These are phyloP conservation scores for Pontederia paniculata DNA, from an alignment of 176 grass and related monocot species.

Conservation along the genomic window DNA sequence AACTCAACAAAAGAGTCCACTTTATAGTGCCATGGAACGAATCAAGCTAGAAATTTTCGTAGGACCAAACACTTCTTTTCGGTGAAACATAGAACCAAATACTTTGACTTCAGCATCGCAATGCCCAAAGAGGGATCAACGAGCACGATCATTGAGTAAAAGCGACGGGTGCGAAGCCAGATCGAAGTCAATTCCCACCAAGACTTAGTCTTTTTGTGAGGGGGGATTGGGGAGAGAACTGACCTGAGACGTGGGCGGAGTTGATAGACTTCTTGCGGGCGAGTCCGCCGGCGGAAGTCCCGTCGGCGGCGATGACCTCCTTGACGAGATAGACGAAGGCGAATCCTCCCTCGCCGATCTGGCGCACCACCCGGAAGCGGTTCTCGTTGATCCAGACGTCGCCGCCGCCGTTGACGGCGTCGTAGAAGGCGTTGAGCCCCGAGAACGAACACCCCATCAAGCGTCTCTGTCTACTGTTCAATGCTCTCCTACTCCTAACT, in stretches of 20 bases:
- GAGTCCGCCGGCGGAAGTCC: constrained; percentile 17
- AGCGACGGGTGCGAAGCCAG: too few relatives aligned
- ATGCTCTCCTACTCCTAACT: constrained; percentile 2
- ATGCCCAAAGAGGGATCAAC: not conserved
- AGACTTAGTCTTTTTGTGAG: not conserved
- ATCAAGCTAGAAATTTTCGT: not conserved
- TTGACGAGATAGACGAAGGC: constrained; percentile 77
- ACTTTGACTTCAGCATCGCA: not conserved
- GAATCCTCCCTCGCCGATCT: constrained; percentile 51
- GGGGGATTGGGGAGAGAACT: not conserved
- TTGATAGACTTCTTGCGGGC: constrained; percentile 60
- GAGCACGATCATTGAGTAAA: not conserved
- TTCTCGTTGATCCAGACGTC: constrained; percentile 89
- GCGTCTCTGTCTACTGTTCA: not conserved
- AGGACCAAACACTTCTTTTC: not conserved
- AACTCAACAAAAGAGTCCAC: too few relatives aligned
- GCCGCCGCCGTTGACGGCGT: constrained; percentile 34
- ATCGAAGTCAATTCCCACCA: not conserved
- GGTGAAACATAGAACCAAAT: not conserved
- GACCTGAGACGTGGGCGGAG: constrained; percentile 80
- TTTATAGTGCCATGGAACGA: too few relatives aligned
- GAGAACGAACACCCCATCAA: constrained; percentile 92
- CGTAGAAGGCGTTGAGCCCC: constrained; percentile 71
- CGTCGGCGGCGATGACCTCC: constrained; percentile 41
- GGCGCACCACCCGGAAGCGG: constrained; percentile 65